These are phyloP conservation scores for Podila epicladia DNA, from an alignment of 192 early-diverging fungal genomes.

Conservation along the genomic window DNA sequence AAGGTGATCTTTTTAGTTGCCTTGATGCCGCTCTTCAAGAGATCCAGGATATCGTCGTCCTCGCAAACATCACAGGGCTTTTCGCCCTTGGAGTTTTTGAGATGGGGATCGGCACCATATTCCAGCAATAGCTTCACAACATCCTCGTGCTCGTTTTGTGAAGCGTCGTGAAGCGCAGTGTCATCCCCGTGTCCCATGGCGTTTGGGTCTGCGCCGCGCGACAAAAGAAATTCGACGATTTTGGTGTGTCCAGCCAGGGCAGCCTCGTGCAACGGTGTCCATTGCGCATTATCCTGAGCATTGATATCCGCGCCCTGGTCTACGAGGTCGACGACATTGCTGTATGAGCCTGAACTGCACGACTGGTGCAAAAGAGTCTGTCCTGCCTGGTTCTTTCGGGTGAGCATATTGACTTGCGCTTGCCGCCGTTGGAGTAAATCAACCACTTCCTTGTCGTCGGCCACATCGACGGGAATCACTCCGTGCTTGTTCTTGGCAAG, in stretches of 20 bases:
- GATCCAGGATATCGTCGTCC: conserved; percentile 37
- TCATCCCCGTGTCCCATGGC: conserved; percentile 65
- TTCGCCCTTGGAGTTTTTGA: conserved; percentile 60
- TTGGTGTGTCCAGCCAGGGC: conserved; percentile 56
- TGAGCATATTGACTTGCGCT: conserved; percentile 48
- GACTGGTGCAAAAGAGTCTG: conserved; percentile 60
- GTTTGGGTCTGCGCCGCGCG: conserved; percentile 69
- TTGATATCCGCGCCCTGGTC: conserved; percentile 75
- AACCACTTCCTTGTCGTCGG: conserved; percentile 55
- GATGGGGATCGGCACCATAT: conserved; percentile 57
- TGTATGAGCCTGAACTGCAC: conserved; percentile 61
- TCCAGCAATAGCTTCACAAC: conserved; percentile 58
- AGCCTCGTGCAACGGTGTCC: conserved; percentile 71
- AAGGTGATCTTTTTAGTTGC: conserved; percentile 24
- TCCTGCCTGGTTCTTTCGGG: conserved; percentile 53
- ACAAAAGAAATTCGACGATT: conserved; percentile 55
- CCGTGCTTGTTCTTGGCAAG: conserved; percentile 57
- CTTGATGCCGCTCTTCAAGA: conserved; percentile 31
- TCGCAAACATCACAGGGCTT: conserved; percentile 64
- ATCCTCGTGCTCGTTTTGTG: conserved; percentile 61
- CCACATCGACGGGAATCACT: conserved; percentile 54
- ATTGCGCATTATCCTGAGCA: conserved; percentile 69
- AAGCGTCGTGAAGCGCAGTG: conserved; percentile 75
- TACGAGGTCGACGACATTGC: conserved; percentile 56
- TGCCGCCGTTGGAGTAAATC: conserved; percentile 49